Evolutionary conservation across 495 filamentous ascomycete genomes (phyloP), one percentile per base, ranked within the genome.

Genomic region (Pseudoneurospora amorphoporcata): DNA sequence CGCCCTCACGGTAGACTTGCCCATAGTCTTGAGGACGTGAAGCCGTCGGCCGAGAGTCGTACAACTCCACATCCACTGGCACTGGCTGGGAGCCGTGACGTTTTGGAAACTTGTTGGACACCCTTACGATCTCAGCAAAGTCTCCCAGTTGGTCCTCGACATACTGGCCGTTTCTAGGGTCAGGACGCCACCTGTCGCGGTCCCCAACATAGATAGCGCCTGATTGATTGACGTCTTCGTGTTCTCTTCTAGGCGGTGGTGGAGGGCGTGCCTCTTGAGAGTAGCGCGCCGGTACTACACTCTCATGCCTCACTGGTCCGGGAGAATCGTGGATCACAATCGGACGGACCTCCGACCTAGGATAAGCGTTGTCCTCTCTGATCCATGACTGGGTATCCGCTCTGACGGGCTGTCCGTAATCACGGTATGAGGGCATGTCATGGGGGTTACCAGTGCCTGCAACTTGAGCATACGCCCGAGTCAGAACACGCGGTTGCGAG

Each of bases 51-150:
- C 69, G 73, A 23, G 70, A 7, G 12, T 69, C 71, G 69, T 75
- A 72, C 7, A 58, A 19, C 32, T 40, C 47, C 8, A 39, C n/a
- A 71, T 47, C 71, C 29, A 37, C 32, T 35, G 71, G 39, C 29
- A 65, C 32, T 1, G 72, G 71, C 1, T 68, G 72, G 8, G 74
- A 73, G 65, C 74, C 77, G 47, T 81, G 71, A 19, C 72, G 79
- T 23, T 74, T 73, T 12, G 79, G 79, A 35, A 81, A 81, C 47
- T 75, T 77, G 74, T 80, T 77, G 8, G 78, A 73, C 23, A 80
- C 76, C 35, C 76, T 73, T 17, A 80, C 77, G 70, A 80, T 75
- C 17, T 80, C 72, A 3, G 73, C 72, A 61, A 72, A 76, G 47
- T 79, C 74, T 29, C 53, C 69, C 23, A 58, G 70, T 38, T 68